Evolutionary conservation across 306 rosid genomes (phyloP).

Genomic region (Inga oerstediana): DNA sequence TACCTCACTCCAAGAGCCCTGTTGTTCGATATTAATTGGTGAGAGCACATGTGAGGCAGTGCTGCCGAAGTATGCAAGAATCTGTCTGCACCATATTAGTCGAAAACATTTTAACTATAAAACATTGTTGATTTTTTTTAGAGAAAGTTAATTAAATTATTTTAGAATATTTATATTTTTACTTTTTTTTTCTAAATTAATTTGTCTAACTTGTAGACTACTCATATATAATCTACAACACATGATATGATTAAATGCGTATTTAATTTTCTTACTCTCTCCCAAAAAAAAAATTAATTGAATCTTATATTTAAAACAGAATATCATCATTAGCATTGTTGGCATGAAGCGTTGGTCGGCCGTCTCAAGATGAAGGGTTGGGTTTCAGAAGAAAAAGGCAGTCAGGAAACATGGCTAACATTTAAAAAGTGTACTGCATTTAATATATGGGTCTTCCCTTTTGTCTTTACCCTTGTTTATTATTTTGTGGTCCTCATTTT

Average conservation of each 20-base stretch:
- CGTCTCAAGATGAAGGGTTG: neutral
- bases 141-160: no score
- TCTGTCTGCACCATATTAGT: neutral
- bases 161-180: no score
- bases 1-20: neutral
- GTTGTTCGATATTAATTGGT: neutral
- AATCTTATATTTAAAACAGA: no score
- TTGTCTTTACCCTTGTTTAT: neutral
- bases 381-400: neutral
- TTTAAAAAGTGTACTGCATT: neutral
- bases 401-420: neutral
- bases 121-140: no score
- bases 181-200: no score
- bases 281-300: rapidly evolving
- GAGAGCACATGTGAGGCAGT: neutral
- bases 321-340: no score
- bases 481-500: neutral
- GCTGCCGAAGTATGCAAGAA: neutral
- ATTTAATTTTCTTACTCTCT: no score
- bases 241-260: no score
- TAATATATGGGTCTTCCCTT: neutral
- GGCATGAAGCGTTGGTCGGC: neutral
- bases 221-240: no score
- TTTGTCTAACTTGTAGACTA: no score
- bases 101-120: neutral